phyloP scores from a whole-genome alignment of 2,329 filamentous ascomycete species.

The Malbranchea zuffiana region DNA sequence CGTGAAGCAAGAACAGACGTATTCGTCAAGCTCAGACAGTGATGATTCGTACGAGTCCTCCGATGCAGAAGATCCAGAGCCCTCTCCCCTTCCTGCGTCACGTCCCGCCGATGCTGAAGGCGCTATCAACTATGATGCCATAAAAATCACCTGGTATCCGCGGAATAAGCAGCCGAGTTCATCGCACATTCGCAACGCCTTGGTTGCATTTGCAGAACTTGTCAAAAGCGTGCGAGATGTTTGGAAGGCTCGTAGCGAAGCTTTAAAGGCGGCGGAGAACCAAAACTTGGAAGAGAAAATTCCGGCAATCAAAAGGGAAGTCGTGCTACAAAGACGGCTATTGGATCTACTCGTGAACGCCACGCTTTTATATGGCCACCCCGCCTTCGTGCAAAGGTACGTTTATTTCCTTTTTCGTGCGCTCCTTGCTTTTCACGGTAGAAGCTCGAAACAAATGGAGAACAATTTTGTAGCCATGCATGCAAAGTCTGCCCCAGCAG shows the following conservation, averaged over 20 bases:
- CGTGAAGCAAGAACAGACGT: conserved; percentile 21
- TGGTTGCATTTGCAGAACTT: conserved; percentile 49
- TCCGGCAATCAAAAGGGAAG: conserved; percentile 45
- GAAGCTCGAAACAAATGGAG: conserved; percentile 28
- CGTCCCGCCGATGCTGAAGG: conserved; percentile 44
- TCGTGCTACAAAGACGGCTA: conserved; percentile 47
- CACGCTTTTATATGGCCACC: conserved; percentile 36
- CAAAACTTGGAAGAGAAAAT: conserved; percentile 46
- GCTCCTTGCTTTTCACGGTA: conserved; percentile 22
- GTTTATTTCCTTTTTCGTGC: conserved; percentile 21
- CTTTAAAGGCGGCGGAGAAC: conserved; percentile 48
- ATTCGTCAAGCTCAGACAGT: conserved; percentile 39
- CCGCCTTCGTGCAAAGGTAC: conserved; percentile 41
- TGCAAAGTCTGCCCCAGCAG: conserved; percentile 20
- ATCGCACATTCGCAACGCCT: conserved; percentile 44
- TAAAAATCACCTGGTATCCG: conserved; percentile 51
- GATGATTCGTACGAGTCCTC: conserved; percentile 43
- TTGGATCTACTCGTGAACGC: conserved; percentile 42
- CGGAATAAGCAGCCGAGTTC: conserved; percentile 40
- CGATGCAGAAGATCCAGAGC: conserved; percentile 40
- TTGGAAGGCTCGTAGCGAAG: conserved; percentile 49
- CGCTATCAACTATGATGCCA: conserved; percentile 47
- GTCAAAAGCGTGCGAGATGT: conserved; percentile 49
- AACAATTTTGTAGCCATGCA: conserved; percentile 27
- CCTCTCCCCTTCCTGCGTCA: conserved; percentile 43